These are phyloP conservation scores for Starmera pachycereana DNA, from an alignment of 805 yeast species.

Conservation along the genomic window DNA sequence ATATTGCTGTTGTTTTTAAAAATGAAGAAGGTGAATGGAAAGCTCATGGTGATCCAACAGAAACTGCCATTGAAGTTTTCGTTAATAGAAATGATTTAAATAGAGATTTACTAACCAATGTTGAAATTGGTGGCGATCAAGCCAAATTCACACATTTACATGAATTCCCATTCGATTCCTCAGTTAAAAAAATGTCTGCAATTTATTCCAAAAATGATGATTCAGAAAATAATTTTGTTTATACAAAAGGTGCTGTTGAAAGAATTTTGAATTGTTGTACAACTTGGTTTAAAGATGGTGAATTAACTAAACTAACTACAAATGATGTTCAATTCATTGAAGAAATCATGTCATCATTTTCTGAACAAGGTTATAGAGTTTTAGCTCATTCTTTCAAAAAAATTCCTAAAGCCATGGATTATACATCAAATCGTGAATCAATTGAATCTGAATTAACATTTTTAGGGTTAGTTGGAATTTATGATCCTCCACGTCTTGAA, in stretches of 20 bases:
- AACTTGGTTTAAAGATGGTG: constrained; percentile 34
- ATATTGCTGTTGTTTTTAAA: constrained; percentile 57
- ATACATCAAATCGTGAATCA: constrained; percentile 27
- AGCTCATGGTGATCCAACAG: constrained; percentile 86
- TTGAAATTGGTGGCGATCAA: constrained; percentile 14
- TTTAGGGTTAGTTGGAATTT: constrained; percentile 65
- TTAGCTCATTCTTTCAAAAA: constrained; percentile 53
- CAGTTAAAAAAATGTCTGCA: constrained; percentile 64
- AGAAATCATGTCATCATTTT: constrained; percentile 45
- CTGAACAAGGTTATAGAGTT: constrained; percentile 61
- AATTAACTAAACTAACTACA: constrained; percentile 26
- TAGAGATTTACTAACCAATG: constrained; percentile 34
- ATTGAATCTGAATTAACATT: constrained; percentile 48
- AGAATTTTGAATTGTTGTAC: constrained; percentile 48
- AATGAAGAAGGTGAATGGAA: constrained; percentile 46
- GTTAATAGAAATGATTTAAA: constrained; percentile 45
- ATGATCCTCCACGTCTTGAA: constrained; percentile 72
- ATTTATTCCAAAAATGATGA: constrained; percentile 31
- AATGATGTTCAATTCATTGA: constrained; percentile 34
- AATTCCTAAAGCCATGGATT: constrained; percentile 20
- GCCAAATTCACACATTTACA: constrained; percentile 29
- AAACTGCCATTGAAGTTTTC: constrained; percentile 78
- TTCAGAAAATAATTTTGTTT: constrained; percentile 22
- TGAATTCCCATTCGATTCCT: constrained; percentile 70
- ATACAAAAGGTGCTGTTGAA: constrained; percentile 72